These are phyloP conservation scores for Vairimorpha necatrix DNA, from an alignment of 371 early-diverging fungal species.

Conservation along the genomic window DNA sequence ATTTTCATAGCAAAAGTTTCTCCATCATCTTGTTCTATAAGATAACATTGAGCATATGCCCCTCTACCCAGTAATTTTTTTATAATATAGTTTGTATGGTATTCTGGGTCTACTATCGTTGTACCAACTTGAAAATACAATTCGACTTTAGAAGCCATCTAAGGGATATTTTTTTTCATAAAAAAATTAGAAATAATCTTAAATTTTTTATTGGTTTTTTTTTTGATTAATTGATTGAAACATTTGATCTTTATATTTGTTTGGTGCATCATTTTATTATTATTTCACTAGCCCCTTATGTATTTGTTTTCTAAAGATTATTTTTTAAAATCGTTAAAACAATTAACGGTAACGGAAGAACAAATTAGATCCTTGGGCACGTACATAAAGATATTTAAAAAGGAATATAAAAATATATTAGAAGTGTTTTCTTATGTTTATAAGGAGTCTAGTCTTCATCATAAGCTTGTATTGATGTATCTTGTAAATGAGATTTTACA, in stretches of 20 bases:
- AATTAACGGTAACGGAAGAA: constrained; percentile 34
- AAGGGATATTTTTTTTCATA: constrained; percentile 11
- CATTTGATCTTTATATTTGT: not conserved
- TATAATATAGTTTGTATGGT: constrained; percentile 45
- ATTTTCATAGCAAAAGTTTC: constrained; percentile 73
- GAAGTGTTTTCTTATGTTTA: constrained; percentile 34
- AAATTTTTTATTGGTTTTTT: constrained; percentile 18
- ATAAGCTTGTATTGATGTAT: constrained; percentile 48
- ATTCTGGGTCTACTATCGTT: constrained; percentile 50
- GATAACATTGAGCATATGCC: constrained; percentile 79
- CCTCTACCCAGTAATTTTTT: constrained; percentile 68
- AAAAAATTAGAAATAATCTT: not conserved
- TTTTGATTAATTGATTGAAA: not conserved
- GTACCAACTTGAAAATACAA: constrained; percentile 43
- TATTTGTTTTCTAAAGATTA: constrained; percentile 36
- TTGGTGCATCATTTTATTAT: no score
- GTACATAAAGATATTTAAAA: constrained; percentile 49
- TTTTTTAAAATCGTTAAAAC: constrained; percentile 32
- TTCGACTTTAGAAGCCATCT: constrained; percentile 30
- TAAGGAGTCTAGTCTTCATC: constrained; percentile 40
- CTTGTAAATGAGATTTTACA: constrained; percentile 55
- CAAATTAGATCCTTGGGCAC: constrained; percentile 37
- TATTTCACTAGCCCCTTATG: no score
- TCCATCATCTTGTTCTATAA: constrained; percentile 65
- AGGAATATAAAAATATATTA: constrained; percentile 45